phyloP scores from a whole-genome alignment of 805 yeast genomes.

The Teunomyces pallodes region DNA sequence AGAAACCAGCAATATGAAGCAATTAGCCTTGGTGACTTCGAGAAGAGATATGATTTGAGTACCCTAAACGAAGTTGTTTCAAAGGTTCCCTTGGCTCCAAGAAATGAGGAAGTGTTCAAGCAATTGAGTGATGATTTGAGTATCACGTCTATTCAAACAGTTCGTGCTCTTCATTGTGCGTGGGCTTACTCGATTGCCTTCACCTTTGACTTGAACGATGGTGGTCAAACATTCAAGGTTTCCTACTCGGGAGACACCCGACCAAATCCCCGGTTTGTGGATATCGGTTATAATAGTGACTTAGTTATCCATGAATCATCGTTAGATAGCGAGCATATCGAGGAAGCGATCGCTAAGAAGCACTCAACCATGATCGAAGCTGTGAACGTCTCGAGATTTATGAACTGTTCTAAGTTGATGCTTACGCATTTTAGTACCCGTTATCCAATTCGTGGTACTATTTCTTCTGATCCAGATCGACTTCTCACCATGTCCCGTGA shows the following conservation, averaged over 20 bases:
- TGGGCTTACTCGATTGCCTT: slow-evolving; percentile 69
- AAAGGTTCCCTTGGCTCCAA: slow-evolving; percentile 22
- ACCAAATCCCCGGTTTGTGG: slow-evolving; percentile 66
- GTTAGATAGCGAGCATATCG: slow-evolving; percentile 70
- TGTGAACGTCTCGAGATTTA: slow-evolving; percentile 58
- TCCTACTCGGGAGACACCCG: slow-evolving; percentile 96
- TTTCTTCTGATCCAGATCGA: slow-evolving; percentile 21
- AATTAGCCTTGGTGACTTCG: slow-evolving; percentile 29
- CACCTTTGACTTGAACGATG: slow-evolving; percentile 44
- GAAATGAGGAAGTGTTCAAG: slow-evolving; percentile 25
- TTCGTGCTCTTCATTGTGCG: slow-evolving; percentile 81
- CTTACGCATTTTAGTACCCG: slow-evolving; percentile 93
- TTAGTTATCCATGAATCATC: slow-evolving; percentile 92
- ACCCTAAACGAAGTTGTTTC: slow-evolving; percentile 13
- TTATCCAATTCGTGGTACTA: slow-evolving; percentile 45
- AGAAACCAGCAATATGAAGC: slow-evolving; percentile 31
- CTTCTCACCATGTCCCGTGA: slow-evolving; percentile 20
- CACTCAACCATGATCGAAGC: slow-evolving; percentile 94
- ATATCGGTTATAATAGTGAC: slow-evolving; percentile 65
- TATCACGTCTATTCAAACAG: slow-evolving; percentile 49
- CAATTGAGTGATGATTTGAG: slow-evolving; percentile 42
- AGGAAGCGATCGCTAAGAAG: slow-evolving; percentile 76
- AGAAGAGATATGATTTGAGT: slow-evolving; percentile 27
- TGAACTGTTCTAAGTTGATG: slow-evolving; percentile 70
- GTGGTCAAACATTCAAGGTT: slow-evolving; percentile 51